Evolutionary conservation across 2,329 filamentous ascomycete genomes (phyloP).

Genomic region (Cercospora sojina): DNA sequence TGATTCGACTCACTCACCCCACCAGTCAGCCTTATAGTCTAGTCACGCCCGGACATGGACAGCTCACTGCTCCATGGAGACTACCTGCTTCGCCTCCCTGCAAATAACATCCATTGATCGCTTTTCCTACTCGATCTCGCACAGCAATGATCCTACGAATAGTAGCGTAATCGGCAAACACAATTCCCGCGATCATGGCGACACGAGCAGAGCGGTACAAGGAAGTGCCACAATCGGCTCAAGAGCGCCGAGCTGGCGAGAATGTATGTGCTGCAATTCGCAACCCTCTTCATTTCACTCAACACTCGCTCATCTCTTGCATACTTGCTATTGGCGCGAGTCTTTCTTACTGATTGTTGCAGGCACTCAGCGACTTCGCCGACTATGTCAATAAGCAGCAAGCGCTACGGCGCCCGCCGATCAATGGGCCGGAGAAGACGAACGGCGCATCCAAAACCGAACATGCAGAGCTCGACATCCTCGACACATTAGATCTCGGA

Average conservation of each 20-base stretch:
- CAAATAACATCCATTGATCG: not conserved
- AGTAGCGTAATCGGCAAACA: constrained; percentile 7
- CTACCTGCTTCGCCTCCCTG: constrained; percentile 3
- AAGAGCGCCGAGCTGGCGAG: constrained; percentile 84
- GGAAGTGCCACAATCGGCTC: constrained; percentile 55
- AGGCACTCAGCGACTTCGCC: constrained; percentile 91
- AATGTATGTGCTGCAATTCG: constrained; percentile 55
- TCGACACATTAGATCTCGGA: constrained; percentile 72
- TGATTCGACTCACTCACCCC: constrained; percentile 7
- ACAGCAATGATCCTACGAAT: constrained; percentile 20
- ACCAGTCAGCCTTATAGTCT: not conserved
- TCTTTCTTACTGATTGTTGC: not conserved
- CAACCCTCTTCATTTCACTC: not conserved
- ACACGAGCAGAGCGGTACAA: constrained; percentile 39
- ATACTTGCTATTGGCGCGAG: not conserved
- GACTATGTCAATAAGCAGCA: constrained; percentile 97
- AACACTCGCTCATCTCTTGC: not conserved
- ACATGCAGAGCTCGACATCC: constrained; percentile 85
- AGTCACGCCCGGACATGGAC: constrained; percentile 1
- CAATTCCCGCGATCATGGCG: constrained; percentile 32
- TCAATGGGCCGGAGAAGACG: constrained; percentile 28
- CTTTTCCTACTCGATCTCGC: not conserved
- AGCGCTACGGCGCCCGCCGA: constrained; percentile 57
- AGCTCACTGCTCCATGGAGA: not conserved
- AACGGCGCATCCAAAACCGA: constrained; percentile 58